These are phyloP conservation scores for Przewalskia tangutica DNA, from an alignment of 257 asterid species.

Conservation along the genomic window DNA sequence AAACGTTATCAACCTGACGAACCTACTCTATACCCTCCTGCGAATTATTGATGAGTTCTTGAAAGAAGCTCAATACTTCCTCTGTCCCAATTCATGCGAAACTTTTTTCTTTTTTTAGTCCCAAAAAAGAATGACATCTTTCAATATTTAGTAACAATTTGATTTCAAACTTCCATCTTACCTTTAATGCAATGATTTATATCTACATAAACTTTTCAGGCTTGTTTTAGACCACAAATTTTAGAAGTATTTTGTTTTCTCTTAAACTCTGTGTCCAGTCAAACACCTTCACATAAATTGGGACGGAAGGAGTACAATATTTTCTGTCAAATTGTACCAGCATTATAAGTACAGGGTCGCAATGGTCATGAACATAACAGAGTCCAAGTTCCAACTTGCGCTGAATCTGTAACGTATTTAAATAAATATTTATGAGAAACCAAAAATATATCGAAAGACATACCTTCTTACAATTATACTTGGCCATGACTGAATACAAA, in stretches of 20 bases:
- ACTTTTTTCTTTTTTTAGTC: no score
- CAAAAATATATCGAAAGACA: neutral
- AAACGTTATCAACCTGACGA: neutral
- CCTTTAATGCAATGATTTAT: no score
- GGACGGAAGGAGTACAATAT: no score
- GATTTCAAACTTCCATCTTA: no score
- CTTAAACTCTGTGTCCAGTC: no score
- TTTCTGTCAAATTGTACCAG: neutral
- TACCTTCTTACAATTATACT: slow-evolving; percentile 91
- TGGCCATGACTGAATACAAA: slow-evolving; percentile 64
- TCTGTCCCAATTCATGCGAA: no score
- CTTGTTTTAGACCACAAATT: no score
- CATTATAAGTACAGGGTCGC: neutral
- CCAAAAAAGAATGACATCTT: no score
- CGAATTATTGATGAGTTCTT: neutral
- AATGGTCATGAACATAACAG: neutral
- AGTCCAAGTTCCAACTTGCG: neutral
- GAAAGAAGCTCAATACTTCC: neutral
- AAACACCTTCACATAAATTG: no score
- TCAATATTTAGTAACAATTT: no score
- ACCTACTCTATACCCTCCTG: neutral
- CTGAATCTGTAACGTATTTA: neutral
- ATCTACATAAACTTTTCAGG: no score
- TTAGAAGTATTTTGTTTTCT: no score
- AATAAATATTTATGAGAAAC: neutral